A percentile compares a stretch with the other conserved stretches of the same genome.
Conservation (phyloP, 306 rosid genomes). For the Fragaria nilgerrensis region DNA sequence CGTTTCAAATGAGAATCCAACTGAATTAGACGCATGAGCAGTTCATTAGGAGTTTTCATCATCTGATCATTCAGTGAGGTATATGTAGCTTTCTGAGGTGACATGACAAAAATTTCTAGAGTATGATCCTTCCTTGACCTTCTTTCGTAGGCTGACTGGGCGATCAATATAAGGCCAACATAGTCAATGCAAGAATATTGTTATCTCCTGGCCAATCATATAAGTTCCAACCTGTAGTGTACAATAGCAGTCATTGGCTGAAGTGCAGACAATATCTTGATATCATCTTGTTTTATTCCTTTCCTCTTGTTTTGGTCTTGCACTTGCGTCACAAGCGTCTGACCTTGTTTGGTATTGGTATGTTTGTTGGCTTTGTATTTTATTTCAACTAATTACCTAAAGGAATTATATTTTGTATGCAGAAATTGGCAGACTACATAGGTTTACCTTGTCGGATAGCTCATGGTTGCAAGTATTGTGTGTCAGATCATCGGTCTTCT, state of each 20-base stretch:
- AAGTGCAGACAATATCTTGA: not conserved
- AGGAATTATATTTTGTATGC: conserved; percentile 31
- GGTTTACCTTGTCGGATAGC: conserved; percentile 99
- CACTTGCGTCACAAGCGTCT: too few species aligned
- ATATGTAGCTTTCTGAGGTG: conserved; percentile 23
- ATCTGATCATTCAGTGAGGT: conserved; percentile 24
- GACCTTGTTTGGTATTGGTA: not conserved
- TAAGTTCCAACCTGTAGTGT: not conserved
- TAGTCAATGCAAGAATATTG: not conserved
- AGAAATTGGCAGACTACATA: conserved; percentile 93
- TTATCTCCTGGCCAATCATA: not conserved
- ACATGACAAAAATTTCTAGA: not conserved
- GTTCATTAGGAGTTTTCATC: conserved; percentile 26
- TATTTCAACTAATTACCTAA: not conserved
- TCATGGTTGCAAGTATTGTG: conserved; percentile 93
- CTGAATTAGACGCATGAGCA: conserved; percentile 28
- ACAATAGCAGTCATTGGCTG: not conserved
- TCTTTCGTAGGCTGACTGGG: not conserved
- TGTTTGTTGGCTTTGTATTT: too few species aligned
- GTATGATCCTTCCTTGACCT: conserved; percentile 7
- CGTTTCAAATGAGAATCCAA: conserved; percentile 29
- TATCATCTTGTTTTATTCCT: not conserved
- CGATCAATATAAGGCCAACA: not conserved
- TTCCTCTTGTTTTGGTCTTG: not conserved
- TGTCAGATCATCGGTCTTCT: conserved; percentile 88